Evolutionary conservation across 2,329 filamentous ascomycete genomes (phyloP).

Genomic region (Geoglossum cookeanum): DNA sequence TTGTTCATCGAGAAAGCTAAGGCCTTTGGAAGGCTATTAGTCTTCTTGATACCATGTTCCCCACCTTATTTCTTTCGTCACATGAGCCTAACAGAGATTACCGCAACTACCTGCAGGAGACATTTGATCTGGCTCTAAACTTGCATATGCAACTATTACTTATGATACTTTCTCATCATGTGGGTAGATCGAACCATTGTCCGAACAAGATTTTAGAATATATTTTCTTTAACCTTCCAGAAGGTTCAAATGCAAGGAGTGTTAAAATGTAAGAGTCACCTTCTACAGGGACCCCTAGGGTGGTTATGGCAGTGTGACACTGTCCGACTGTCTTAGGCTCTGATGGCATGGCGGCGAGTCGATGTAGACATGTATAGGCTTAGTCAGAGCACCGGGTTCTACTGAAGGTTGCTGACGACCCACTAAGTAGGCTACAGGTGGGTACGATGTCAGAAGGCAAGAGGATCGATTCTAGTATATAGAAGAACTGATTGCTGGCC

Average conservation of each 20-base stretch:
- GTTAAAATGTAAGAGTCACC: not conserved
- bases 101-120: conserved; percentile 23
- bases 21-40: conserved; percentile 11
- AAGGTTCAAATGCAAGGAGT: conserved; percentile 15
- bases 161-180: conserved; percentile 19
- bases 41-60: conserved; percentile 19
- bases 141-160: conserved; percentile 37
- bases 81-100: conserved; percentile 6
- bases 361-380: too few species aligned
- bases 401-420: too few species aligned
- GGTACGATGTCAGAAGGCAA: too few species aligned
- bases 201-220: conserved; percentile 21
- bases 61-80: conserved; percentile 17
- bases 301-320: too few species aligned
- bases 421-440: too few species aligned
- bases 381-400: too few species aligned
- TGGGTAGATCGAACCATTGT: conserved; percentile 18
- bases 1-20: conserved; percentile 12
- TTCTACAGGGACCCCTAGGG: too few species aligned
- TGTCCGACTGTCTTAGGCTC: too few species aligned
- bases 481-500: too few species aligned
- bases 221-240: conserved; percentile 24
- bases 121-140: conserved; percentile 30
- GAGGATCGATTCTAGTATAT: too few species aligned
- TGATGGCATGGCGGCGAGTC: too few species aligned